phyloP scores from a whole-genome alignment of 1,284 basidiomycete species.

The Trichosporon sp. region DNA sequence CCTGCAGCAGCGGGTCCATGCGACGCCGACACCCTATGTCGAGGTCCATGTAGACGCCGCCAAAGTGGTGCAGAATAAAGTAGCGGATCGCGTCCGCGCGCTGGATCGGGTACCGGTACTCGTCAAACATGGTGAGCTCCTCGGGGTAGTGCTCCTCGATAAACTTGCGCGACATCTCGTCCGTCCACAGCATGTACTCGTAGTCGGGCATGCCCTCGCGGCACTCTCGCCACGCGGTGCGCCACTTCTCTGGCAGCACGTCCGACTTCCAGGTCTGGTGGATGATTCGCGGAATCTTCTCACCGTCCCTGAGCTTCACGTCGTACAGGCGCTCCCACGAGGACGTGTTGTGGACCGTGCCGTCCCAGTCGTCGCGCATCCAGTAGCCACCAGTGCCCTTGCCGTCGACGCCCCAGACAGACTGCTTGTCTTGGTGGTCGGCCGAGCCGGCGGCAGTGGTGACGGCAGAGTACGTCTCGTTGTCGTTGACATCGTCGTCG shows the following conservation, averaged over 20 bases:
- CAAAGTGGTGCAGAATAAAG: conserved; percentile 91
- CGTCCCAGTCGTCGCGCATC: conserved; percentile 45
- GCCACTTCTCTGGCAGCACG: conserved; percentile 76
- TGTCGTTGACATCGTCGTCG: not conserved
- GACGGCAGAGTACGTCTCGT: not conserved
- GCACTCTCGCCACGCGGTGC: conserved; percentile 68
- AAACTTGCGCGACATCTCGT: conserved; percentile 81
- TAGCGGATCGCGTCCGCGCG: conserved; percentile 97
- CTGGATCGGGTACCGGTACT: conserved; percentile 89
- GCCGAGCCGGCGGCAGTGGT: not conserved
- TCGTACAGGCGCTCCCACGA: conserved; percentile 41
- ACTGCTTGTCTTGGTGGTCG: too few species aligned
- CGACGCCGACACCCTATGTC: conserved; percentile 92
- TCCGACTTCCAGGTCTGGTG: conserved; percentile 99
- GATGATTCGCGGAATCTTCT: conserved; percentile 83
- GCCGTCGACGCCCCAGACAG: conserved; percentile 41
- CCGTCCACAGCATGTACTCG: conserved; percentile 96
- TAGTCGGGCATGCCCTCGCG: conserved; percentile 90
- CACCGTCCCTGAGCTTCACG: conserved; percentile 45
- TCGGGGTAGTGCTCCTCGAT: conserved; percentile 81
- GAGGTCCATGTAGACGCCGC: conserved; percentile 93
- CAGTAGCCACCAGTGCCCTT: conserved; percentile 43
- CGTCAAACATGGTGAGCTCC: conserved; percentile 88
- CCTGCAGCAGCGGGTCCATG: conserved; percentile 75
- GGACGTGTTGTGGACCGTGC: conserved; percentile 31